Evolutionary conservation across 176 grass and related monocot species (phyloP), one percentile per base, ranked within the genome.

Genomic region (Bothriochloa decipiens): DNA sequence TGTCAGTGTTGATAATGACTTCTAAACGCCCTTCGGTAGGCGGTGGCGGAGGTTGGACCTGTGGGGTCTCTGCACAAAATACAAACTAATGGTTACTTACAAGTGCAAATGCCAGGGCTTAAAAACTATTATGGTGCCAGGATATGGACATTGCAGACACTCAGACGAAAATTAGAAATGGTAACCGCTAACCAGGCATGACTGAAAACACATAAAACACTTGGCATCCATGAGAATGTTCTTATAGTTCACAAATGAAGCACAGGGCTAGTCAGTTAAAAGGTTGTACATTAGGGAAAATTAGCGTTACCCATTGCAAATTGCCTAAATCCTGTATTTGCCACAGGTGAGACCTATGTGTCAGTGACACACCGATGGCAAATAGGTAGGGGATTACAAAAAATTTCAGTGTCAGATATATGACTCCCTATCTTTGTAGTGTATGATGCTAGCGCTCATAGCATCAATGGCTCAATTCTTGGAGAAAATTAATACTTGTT

Each of bases 21-120:
- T 97, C 92, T 8, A 91, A 65, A 18, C 90, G 90, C 22, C 92
- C 95, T 76, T 94, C 88, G 8, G 90, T 91, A 25, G 95, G 92
- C 1, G 95, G 95, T 1, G 91, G 70, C 7, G 95, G 92, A 63
- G 90, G 90, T 70, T 91, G 75, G n/a, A 94, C 82, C 74, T 94
- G 88, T 33, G 83, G 86, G 28, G 60, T 40, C 7, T 88, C 94
- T 94, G 68, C 57, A 62, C 33, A 6, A 23, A 85, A 28, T 8
- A 28, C 10, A 27, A 23, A 11, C 49, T 61, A 33, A 47, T 55
- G 15, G 14, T 61, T 41, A 85, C 11, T 28, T 5, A 18, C 2
- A 81, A 74, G 12, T 8, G 32, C 70, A 85, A 60, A 8, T 68
- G 41, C n/a, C 10, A 80, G 23, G 63, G 18, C 20, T 58, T 11